phyloP scores from a whole-genome alignment of 371 early-diverging fungal genomes.

The Lichtheimia ornata region DNA sequence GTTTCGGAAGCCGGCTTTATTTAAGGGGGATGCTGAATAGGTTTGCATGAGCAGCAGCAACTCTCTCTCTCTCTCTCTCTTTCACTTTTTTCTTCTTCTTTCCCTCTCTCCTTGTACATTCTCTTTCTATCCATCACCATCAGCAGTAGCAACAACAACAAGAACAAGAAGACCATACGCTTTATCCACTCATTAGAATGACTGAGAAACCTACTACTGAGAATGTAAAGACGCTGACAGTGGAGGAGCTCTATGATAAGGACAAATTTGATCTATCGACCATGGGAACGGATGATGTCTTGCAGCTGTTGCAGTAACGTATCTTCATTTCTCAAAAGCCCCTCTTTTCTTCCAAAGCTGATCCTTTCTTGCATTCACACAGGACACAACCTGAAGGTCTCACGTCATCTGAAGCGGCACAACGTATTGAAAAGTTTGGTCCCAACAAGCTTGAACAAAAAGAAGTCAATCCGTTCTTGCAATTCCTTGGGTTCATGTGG shows the following conservation, averaged over 20 bases:
- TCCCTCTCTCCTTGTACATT: no score
- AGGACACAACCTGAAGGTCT: conserved; percentile 64
- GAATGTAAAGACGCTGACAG: conserved; percentile 25
- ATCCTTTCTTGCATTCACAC: conserved; percentile 3
- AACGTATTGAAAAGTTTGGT: conserved; percentile 68
- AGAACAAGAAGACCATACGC: no score
- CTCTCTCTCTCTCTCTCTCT: no score
- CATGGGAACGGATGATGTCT: conserved; percentile 73
- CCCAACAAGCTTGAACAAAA: conserved; percentile 69
- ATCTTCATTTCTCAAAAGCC: conserved; percentile 9
- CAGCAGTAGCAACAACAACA: no score
- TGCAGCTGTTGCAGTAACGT: conserved; percentile 62
- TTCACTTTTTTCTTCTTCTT: no score
- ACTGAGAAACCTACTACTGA: no score
- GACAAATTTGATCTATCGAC: conserved; percentile 78
- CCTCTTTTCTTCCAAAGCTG: conserved; percentile 12
- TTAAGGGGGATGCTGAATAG: no score
- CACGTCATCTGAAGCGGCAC: conserved; percentile 63
- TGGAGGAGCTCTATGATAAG: conserved; percentile 76
- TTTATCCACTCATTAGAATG: no score
- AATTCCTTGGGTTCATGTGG: conserved; percentile 89
- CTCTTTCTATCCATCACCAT: no score
- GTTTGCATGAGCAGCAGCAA: no score
- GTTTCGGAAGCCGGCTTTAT: no score
- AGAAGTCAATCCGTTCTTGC: conserved; percentile 77